Evolutionary conservation across 257 asterid species (phyloP), one percentile per base, ranked within the genome.

Genomic region (Linaria vulgaris): DNA sequence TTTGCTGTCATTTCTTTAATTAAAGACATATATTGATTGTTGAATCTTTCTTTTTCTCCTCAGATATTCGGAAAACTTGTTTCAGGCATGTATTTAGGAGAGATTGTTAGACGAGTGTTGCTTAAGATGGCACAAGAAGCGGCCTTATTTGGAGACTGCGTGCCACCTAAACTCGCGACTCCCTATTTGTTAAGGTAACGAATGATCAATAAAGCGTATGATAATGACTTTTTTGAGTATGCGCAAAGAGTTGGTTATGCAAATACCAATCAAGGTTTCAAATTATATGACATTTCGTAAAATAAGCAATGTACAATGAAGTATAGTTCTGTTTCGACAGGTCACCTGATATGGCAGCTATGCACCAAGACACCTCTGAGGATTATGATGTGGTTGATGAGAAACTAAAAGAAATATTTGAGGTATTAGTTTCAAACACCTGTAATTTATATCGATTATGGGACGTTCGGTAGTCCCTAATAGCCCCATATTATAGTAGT

Each of bases 301-400:
- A n/a, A n/a, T n/a, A n/a, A n/a, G n/a, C n/a, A n/a, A 27, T 27
- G 34, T 2, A 27, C 3, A 27, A 27, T 34, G 16, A 14, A 21
- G 22, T 20, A 16, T 43, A 8, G 45, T n/a, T 22, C 12, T 13
- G 1, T 41, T 34, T 23, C 13, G 54, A 7, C 77, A 87, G 94
- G 75, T 76, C 95, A 52, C 89, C 88, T 0, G 97, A 86, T 70
- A 76, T 86, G 94, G 95, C 97, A 52, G 91, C 85, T n/a, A 84
- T 86, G 91, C 97, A 89, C 76, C 97, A 89, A 75, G 97, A 86
- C 80, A 76, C 85, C 8, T 81, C 95, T 19, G 89, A 84, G 79
- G 82, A 84, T 47, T 87, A 86, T 63, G 79, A 83, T 43, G 77
- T 84, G 13, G 86, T 89, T 19, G 78, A 77, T 52, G 89, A 85